Evolutionary conservation across 1,284 basidiomycete species (phyloP), one percentile per base, ranked within the genome.

Genomic region (Sphaerobolus stellatus): DNA sequence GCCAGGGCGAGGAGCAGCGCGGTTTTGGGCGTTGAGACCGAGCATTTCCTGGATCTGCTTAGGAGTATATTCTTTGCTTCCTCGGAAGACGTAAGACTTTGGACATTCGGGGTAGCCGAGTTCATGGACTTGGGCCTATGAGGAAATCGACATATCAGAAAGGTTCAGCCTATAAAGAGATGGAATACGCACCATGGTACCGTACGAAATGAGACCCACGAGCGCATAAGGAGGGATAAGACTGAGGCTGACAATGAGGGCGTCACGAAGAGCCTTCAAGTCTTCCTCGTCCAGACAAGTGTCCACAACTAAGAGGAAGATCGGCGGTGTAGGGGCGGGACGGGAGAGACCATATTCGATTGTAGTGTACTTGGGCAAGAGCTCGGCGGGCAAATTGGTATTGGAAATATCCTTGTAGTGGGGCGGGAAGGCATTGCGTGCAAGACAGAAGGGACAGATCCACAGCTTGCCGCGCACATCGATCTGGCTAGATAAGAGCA

Each of bases 1-100:
- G 3, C 92, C 92, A 16, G 88, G 90, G 50, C 90, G 90, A 43
- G 90, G 88, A 4, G 88, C 86, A 27, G 88, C 87, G 44, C 88
- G 86, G 60, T 83, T 83, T 60, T 86, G 83, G 2, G 88, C 83
- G 62, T 79, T 84, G 44, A 99, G 82, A 38, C 92, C 94, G 48
- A 99, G 89, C 96, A 99, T 99, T 66, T 98, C 96, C 72, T 95
- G 92, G 64, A 99, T 98, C 64, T 95, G 92, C 76, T 99, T 99
- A 56, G 94, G 88, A 54, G 88, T 77, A 71, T 99, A 99, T 67
- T 99, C 97, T 74, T 99, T 99, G n/a, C 91, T 92, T 50, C 97
- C 97, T 33, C 96, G 89, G 86, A 99, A 99, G 58, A 99, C 96
- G 71, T 96, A 99, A 5, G 94, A 95, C 74, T 99, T 99, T 74